phyloP scores from a whole-genome alignment of 768 basidiomycete genomes.

The Leccinum ochraceum region DNA sequence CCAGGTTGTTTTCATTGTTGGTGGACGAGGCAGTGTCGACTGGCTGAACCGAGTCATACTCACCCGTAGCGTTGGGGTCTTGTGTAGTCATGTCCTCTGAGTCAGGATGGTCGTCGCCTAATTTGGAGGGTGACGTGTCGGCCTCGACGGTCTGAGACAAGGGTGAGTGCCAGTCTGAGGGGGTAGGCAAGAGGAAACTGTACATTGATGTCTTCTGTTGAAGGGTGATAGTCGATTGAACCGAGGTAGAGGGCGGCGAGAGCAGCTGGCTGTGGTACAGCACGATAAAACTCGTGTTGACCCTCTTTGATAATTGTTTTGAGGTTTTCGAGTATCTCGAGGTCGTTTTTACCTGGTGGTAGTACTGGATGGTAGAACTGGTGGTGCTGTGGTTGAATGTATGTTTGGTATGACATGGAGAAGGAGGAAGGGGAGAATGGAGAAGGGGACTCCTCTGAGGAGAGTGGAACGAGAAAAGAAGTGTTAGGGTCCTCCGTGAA shows the following conservation, averaged over 20 bases:
- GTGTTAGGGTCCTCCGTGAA: constrained; percentile 61
- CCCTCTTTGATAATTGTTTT: constrained; percentile 69
- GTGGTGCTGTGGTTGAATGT: constrained; percentile 33
- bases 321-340: constrained; percentile 74
- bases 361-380: constrained; percentile 34
- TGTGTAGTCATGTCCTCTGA: constrained; percentile 9
- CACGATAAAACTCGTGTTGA: constrained; percentile 72
- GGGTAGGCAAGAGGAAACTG: constrained; percentile 18
- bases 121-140: constrained; percentile 24
- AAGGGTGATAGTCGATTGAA: constrained; percentile 25
- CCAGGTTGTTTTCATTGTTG: constrained; percentile 19
- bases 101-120: constrained; percentile 24
- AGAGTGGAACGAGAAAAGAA: constrained; percentile 50
- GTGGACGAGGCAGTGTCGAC: constrained; percentile 18
- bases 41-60: constrained; percentile 29
- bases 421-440: constrained; percentile 42
- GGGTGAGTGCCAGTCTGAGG: not conserved
- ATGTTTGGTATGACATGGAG: constrained; percentile 39
- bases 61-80: constrained; percentile 25
- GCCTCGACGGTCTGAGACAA: constrained; percentile 17
- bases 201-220: constrained; percentile 34
- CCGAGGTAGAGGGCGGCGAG: constrained; percentile 69
- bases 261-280: constrained; percentile 62
- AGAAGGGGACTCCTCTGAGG: constrained; percentile 52
- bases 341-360: constrained; percentile 61